Base-by-base conservation (phyloP, 2,329 filamentous ascomycete species). In the Stachybotrys chlorohalonatus region DNA sequence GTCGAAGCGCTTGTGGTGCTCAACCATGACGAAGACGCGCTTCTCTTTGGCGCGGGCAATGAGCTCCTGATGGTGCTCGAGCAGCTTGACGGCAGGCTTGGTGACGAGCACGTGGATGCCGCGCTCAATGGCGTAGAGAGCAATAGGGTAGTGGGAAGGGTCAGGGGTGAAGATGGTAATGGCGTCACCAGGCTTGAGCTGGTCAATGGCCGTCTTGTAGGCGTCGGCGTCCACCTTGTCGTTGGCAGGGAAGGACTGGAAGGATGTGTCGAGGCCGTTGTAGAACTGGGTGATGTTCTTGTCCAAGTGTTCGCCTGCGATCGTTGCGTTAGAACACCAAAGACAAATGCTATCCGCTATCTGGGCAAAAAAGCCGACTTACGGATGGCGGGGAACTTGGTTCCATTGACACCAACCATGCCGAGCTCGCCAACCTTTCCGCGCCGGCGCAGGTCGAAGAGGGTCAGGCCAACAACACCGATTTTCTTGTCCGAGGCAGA, bases 91-190 rank as follows among this genome's bases (percentile, higher is more conserved):
- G 31, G 92, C 92, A 11, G 92, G 92, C 75, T 96, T 96, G 63
- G 92, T 96, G 74, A 96, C 85, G 65, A 96, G 82, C 52, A 96
- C 91, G 73, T 96, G 92, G 69, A 95, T 86, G 58, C 85, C 85
- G 58, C 87, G 86, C 72, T 94, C 85, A 61, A 96, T 92, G 60
- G 93, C 92, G 68, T 96, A 96, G 50, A 95, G 76, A 1, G 93
- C 92, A 63, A 96, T 96, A 51, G 90, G 88, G 72, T 86, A 95
- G 72, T 96, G 92, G 1, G 91, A 96, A 7, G 90, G 88, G 72
- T 96, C 92, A 0, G 92, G 90, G 1, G 92, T 96, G 80, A 96
- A 96, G 73, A 96, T 93, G 57, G 92, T 96, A 71, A 96, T 93
- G 62, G 91, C 92, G 61, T 91, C 90, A 62, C 92, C 91, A 7